phyloP scores from a whole-genome alignment of 179 eudicot genomes.

The Corrigiola litoralis region DNA sequence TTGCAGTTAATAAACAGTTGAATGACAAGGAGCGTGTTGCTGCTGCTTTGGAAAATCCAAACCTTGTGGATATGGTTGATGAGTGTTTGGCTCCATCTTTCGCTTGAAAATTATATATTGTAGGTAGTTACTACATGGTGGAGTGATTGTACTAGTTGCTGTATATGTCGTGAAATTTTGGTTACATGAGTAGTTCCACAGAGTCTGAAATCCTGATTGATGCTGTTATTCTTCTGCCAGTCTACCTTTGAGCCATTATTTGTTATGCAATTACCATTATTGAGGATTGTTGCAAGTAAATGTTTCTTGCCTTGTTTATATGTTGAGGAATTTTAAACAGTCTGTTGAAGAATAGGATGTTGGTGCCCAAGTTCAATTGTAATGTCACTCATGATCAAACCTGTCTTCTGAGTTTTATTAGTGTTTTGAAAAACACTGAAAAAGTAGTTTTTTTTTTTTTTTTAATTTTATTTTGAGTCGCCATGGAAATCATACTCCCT shows the following conservation, averaged over 20 bases:
- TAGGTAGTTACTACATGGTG: not conserved
- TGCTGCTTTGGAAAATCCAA: slow-evolving; percentile 91
- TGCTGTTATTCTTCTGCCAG: not conserved
- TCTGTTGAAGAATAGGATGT: no score
- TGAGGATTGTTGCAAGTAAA: not conserved
- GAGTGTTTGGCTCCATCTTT: slow-evolving; percentile 70
- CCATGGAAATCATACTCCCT: no score
- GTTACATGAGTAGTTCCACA: not conserved
- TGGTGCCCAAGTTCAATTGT: no score
- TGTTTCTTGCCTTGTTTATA: no score
- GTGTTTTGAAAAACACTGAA: no score
- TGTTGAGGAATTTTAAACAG: no score
- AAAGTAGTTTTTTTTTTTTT: no score
- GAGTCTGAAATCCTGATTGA: not conserved
- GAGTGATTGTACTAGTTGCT: not conserved
- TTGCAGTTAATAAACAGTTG: slow-evolving; percentile 83
- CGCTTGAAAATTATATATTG: slow-evolving; percentile 13
- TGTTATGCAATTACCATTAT: not conserved
- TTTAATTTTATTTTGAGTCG: no score
- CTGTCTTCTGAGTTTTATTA: no score
- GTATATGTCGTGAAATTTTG: slow-evolving; percentile 11
- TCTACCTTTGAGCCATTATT: no score
- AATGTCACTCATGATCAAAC: no score
- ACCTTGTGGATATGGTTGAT: slow-evolving; percentile 82
- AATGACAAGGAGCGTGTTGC: slow-evolving; percentile 92